Evolutionary conservation across 1,139 yeast genomes (phyloP), one percentile per base, ranked within the genome.

Genomic region (Magnusiomyces paraingens): DNA sequence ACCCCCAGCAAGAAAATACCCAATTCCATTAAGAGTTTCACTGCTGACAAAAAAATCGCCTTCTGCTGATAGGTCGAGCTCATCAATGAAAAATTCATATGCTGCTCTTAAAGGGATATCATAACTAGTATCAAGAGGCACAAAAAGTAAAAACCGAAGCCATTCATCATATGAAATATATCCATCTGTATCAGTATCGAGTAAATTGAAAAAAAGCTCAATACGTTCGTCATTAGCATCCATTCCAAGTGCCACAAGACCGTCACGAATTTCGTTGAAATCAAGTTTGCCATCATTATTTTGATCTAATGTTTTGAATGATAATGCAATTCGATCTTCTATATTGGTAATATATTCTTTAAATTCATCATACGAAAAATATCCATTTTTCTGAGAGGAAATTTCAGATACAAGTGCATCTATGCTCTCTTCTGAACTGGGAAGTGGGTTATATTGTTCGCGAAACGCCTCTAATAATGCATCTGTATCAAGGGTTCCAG

Each of bases 1-100:
- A 0, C 99, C 99, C 39, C 99, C 99, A 1, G 97, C 96, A 39
- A 90, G 70, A 65, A 93, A 93, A 66, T 82, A 93, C 0, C 97
- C 97, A 60, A 89, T 77, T 36, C 97, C 95, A 65, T 84, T 83
- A 47, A 88, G 73, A 53, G 87, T 79, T 59, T 88, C 96, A 65
- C 82, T 84, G 47, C 86, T 83, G 45, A 90, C 76, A 0, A 95
- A 84, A 55, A 90, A 90, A 70, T 91, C 98, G 66, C 97, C 96
- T 65, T 93, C 98, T 0, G 95, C 81, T 2, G 87, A 82, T 48
- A 90, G 71, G 65, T 89, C 96, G 50, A 82, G 79, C 59, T 88
- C 94, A 63, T 89, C 96, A 52, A 81, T 82, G 58, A 91, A 83
- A 67, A 84, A 87, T 51, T 81, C 78, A 67, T 83, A 91, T 5